Evolutionary conservation across 2,329 filamentous ascomycete species (phyloP), one percentile per base, ranked within the genome.

Genomic region (Cercospora berteroae): DNA sequence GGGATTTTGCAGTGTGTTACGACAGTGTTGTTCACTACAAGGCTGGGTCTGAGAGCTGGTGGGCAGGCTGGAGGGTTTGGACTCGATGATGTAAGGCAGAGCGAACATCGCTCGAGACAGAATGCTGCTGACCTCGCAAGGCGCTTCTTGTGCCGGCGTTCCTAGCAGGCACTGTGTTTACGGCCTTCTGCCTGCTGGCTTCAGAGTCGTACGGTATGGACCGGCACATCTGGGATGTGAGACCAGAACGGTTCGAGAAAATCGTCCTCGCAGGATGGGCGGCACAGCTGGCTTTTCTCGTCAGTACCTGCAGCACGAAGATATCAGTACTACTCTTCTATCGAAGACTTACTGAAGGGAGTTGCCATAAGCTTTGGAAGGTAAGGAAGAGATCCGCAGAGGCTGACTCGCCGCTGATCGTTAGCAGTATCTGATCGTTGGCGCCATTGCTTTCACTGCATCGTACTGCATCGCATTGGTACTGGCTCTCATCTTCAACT

Each of bases 291-390:
- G 50, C 66, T 1, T 75, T 74, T 39, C 56, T 73, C 12, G 52
- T 72, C 27, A 65, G 69, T 12, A 71, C 69, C 4, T 65, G 56
- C 29, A 67, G 64, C 60, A 71, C 69, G 2, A 74, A 74, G 59
- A 69, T 69, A 61, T 74, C 72, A 9, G 67, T 76, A n/a, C 68
- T 76, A 6, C 63, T 74, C 4, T 76, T 74, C 66, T 74, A 75
- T 48, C 68, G 72, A 31, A 68, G 74, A 6, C 65, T 73, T 9
- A 65, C 67, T n/a, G 61, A 69, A 42, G 58, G 48, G 23, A 67
- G 58, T 13, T 69, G 64, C 52, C 64, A 52, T 58, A 62, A 67
- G 8, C 25, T 50, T 25, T 69, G 67, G 67, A 62, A 65, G 39
- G 39, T 50, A 29, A 18, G 36, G 3, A 6, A n/a, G 3, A 27